phyloP scores from a whole-genome alignment of 2,329 filamentous ascomycete genomes.

The Aspergillus sp. region DNA sequence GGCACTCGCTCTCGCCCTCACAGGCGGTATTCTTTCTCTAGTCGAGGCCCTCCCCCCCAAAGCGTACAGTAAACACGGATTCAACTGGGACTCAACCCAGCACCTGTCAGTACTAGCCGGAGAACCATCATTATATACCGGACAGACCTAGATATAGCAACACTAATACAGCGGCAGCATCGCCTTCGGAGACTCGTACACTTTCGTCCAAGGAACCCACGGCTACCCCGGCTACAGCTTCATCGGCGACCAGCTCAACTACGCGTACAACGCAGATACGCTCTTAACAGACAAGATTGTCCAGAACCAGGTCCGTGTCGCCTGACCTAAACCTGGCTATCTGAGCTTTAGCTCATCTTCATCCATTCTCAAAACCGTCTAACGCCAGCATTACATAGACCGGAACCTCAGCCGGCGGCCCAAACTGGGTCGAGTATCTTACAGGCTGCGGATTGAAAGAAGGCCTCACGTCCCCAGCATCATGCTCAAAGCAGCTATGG shows the following conservation, averaged over 20 bases:
- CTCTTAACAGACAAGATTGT: conserved; percentile 52
- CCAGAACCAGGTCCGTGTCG: conserved; percentile 43
- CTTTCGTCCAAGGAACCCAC: conserved; percentile 55
- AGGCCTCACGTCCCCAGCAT: conserved; percentile 44
- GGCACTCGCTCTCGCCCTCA: conserved; percentile 2
- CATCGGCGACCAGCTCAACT: conserved; percentile 54
- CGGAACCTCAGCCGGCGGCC: conserved; percentile 53
- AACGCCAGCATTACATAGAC: conserved; percentile 30
- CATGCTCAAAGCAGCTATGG: conserved; percentile 53
- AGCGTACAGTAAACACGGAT: not conserved
- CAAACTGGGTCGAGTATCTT: conserved; percentile 57
- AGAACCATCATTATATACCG: too few species aligned
- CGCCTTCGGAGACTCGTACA: conserved; percentile 35
- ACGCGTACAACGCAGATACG: conserved; percentile 44
- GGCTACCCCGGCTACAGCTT: conserved; percentile 55
- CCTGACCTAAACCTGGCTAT: too few species aligned
- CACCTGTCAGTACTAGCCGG: conserved; percentile 15
- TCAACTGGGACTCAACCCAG: conserved; percentile 18
- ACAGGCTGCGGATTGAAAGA: conserved; percentile 51
- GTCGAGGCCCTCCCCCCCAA: conserved; percentile 1
- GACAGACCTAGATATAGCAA: not conserved
- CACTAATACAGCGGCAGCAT: conserved; percentile 15
- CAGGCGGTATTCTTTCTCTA: conserved; percentile 2
- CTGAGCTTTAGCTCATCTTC: too few species aligned
- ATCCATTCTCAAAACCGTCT: too few species aligned